These are phyloP conservation scores for Glonium stellatum DNA, from an alignment of 495 filamentous ascomycete species.

Conservation along the genomic window DNA sequence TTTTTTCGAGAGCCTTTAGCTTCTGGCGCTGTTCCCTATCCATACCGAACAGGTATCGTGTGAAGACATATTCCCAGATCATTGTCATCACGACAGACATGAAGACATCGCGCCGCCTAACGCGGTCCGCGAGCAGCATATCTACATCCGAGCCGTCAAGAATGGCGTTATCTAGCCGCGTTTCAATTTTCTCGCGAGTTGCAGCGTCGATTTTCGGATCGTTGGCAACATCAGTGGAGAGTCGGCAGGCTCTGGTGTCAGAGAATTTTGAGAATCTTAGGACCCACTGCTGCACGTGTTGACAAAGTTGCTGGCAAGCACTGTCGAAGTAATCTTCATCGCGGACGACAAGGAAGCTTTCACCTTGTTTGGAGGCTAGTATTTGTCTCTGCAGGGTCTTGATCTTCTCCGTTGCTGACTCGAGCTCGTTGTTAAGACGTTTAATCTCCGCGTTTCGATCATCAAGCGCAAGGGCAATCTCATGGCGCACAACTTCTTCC, in stretches of 20 bases:
- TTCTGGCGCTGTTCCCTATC: constrained; percentile 95
- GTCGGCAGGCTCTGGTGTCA: constrained; percentile 74
- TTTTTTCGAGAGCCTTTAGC: constrained; percentile 87
- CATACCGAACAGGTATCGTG: constrained; percentile 95
- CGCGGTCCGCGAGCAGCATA: constrained; percentile 73
- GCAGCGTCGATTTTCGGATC: constrained; percentile 17
- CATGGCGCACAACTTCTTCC: constrained; percentile 53
- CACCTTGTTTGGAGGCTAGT: constrained; percentile 52
- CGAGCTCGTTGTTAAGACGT: constrained; percentile 68
- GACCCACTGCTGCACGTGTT: constrained; percentile 93
- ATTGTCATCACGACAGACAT: constrained; percentile 97
- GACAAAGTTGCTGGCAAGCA: constrained; percentile 88
- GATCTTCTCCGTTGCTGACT: constrained; percentile 69
- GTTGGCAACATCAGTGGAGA: constrained; percentile 62
- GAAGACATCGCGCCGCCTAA: constrained; percentile 82
- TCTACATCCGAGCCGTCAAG: constrained; percentile 91
- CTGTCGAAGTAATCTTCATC: constrained; percentile 93
- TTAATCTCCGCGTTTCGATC: constrained; percentile 76
- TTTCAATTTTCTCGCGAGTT: constrained; percentile 77
- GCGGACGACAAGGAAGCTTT: constrained; percentile 64
- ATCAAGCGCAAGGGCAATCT: constrained; percentile 53
- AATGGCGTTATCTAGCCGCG: constrained; percentile 86
- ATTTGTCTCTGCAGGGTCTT: constrained; percentile 77
- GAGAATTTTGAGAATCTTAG: constrained; percentile 94
- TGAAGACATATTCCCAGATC: constrained; percentile 97